Conservation (phyloP, 352 stramenopile species). For the Globisporangium middletonii region DNA sequence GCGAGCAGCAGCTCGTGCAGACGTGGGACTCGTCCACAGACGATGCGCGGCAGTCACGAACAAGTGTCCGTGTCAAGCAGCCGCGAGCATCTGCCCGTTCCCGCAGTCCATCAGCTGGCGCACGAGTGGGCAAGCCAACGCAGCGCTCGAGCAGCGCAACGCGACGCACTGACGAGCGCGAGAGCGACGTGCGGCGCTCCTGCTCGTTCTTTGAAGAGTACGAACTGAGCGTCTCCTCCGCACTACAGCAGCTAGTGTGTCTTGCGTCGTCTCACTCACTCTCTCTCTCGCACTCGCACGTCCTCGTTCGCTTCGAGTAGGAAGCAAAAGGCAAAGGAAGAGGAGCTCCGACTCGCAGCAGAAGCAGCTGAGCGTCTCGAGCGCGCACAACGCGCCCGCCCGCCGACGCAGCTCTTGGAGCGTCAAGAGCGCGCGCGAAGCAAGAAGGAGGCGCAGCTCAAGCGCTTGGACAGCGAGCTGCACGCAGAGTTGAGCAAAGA, state of each 20-base stretch:
- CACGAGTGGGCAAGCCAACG: slow-evolving; percentile 8
- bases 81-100: neutral
- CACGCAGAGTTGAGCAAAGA: slow-evolving; percentile 27
- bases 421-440: slow-evolving; percentile 33
- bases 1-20: slow-evolving; percentile 3
- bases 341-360: slow-evolving; percentile 20
- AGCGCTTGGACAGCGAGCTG: slow-evolving; percentile 26
- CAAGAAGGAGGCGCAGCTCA: slow-evolving; percentile 36
- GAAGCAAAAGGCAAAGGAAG: slow-evolving; percentile 38
- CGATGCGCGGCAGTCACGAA: neutral
- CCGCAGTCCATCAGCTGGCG: neutral
- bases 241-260: neutral
- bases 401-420: slow-evolving; percentile 46
- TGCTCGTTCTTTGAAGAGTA: slow-evolving; percentile 55
- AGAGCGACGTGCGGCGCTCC: slow-evolving; percentile 24
- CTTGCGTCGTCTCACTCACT: neutral
- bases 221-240: neutral
- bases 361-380: slow-evolving; percentile 28
- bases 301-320: slow-evolving; percentile 5
- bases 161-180: slow-evolving; percentile 5
- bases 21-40: slow-evolving; percentile 4
- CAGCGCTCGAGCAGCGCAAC: slow-evolving; percentile 13
- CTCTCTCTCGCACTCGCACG: neutral
- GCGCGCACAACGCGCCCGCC: slow-evolving; percentile 36
- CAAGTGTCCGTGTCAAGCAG: neutral